phyloP scores from a whole-genome alignment of 139 green algal genomes.

The Chlamydomonas schloesseri region DNA sequence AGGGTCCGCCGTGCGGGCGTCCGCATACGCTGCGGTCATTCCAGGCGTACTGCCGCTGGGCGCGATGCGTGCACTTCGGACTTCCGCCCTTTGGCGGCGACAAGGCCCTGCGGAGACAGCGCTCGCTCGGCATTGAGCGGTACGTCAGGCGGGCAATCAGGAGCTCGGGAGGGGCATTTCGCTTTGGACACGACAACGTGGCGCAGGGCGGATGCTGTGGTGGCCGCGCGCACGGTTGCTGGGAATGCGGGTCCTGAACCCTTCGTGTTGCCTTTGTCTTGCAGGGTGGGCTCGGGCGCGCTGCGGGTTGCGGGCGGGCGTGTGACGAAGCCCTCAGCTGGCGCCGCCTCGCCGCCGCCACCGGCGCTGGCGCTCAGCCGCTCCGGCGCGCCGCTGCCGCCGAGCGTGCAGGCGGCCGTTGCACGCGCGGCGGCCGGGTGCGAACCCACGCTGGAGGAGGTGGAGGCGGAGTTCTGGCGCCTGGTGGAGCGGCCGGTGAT shows the following conservation, averaged over 20 bases:
- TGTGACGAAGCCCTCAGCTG: background rate
- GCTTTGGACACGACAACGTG: no score
- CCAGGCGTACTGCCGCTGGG: slow-evolving; percentile 78
- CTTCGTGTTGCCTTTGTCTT: background rate
- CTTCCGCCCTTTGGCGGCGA: background rate
- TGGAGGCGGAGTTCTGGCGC: slow-evolving; percentile 94
- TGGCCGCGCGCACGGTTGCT: background rate
- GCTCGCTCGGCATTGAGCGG: background rate
- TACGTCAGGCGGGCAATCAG: no score
- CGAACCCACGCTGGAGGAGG: slow-evolving; percentile 57
- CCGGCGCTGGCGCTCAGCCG: background rate
- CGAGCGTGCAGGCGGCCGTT: background rate
- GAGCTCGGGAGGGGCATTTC: no score
- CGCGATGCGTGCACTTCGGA: slow-evolving; percentile 77
- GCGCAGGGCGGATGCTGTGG: no score
- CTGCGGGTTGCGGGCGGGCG: no score
- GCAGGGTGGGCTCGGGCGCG: background rate
- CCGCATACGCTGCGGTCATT: slow-evolving; percentile 81
- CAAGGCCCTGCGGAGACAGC: background rate
- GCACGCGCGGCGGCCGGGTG: background rate
- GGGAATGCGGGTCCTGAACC: background rate
- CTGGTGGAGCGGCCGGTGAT: slow-evolving; percentile 82
- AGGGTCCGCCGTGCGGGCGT: slow-evolving; percentile 14
- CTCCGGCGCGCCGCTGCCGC: background rate
- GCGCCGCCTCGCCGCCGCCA: background rate